phyloP scores from a whole-genome alignment of 1,284 basidiomycete species.

The Ganoderma lingzhi region DNA sequence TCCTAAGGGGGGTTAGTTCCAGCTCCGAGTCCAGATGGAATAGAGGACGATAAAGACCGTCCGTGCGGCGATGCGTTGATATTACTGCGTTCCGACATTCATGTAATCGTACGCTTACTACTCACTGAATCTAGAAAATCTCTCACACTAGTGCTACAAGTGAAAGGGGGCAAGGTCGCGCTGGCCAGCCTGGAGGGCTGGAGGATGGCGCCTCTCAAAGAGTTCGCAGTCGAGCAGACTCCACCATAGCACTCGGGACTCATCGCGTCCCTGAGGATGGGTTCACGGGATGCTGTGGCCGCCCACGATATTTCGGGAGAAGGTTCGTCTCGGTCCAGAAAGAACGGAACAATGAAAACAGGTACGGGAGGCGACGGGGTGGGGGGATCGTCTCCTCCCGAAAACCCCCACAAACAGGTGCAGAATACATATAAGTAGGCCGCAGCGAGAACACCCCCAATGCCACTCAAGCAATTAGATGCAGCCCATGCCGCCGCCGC shows the following conservation, averaged over 20 bases:
- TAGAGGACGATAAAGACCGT: background rate
- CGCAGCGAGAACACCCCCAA: background rate
- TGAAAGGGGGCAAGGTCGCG: background rate
- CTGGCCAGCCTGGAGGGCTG: background rate
- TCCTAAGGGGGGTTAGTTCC: background rate
- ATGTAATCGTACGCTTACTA: background rate
- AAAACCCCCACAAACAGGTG: background rate
- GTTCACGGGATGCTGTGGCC: background rate
- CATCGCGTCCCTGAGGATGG: background rate
- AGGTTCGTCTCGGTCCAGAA: background rate
- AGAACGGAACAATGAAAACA: background rate
- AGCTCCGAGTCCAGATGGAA: background rate
- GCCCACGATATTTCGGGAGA: background rate
- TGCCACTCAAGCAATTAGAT: conserved; percentile 1
- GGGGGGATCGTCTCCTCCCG: background rate
- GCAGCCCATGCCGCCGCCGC: background rate
- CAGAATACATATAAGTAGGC: background rate
- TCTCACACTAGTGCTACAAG: background rate
- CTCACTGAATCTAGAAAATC: background rate
- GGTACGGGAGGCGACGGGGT: background rate
- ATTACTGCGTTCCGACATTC: background rate
- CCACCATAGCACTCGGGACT: background rate
- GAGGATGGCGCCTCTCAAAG: background rate
- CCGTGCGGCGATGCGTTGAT: background rate
- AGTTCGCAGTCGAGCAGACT: background rate